Base-by-base conservation (phyloP, 75 land plant genomes). In the Selaginella moellendorffii region DNA sequence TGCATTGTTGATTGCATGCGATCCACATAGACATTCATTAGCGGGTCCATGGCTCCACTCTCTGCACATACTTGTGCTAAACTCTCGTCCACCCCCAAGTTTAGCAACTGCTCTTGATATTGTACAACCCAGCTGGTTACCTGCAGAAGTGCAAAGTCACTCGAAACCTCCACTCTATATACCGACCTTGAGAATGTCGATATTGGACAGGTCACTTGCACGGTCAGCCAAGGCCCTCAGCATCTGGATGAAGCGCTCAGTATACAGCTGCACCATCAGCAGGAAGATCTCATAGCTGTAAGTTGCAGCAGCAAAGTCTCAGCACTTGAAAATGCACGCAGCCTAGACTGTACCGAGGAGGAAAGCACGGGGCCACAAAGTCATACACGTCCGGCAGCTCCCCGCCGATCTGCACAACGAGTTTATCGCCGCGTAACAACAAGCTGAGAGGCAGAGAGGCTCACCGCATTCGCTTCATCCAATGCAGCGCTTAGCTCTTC, bases 1-100 rank as follows among this genome's bases (percentile, higher is more conserved):
- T 69, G 83, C 65, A 83, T 89, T 66, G 99, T 84, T 12, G 81
- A 77, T 71, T 95, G 96, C 96, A 89, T 89, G 53, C 99, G 79
- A 65, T 95, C 99, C 60, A 95, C 84, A 74, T 95, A 95, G 24
- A 87, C 83, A 79, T 89, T 86, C 99, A 95, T 95, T 8, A 95
- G 78, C 53, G 99, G 99, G 77, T 95, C 99, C 99, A 95, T 83
- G 9, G 99, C 85, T 52, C 99, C 99, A 80, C 99, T 95, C 74
- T 95, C 99, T 51, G 99, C 85, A 80, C 96, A 89, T 28, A 89
- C 87, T 78, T 91, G 90, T 63, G 99, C 96, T 28, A 95, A 64
- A 54, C 87, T 79, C 28, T 95, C 95, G 58, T 95, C 99, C 68
- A 95, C 96, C 69, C 99, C 99, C 60, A 95, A 78, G 0, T 78